Evolutionary conservation across 257 asterid genomes (phyloP).

Genomic region (Craterostigma plantagineum): DNA sequence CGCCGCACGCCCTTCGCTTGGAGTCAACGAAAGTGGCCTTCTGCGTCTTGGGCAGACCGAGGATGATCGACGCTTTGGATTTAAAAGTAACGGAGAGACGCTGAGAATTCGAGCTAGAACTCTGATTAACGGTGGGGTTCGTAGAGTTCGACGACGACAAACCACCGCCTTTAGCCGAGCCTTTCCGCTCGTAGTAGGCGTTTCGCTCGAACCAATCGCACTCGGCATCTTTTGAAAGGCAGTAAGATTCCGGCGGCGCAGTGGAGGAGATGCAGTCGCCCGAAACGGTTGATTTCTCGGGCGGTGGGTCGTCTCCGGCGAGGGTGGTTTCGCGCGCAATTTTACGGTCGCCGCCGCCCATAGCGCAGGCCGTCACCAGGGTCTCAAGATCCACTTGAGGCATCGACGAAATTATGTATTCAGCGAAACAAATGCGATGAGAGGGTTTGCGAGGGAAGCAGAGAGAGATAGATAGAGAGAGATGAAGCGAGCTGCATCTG

Average conservation of each 20-base stretch:
- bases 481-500: no score
- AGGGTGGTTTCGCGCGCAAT: constrained; percentile 28
- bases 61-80: constrained; percentile 28
- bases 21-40: constrained; percentile 21
- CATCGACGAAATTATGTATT: no score
- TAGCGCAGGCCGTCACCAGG: no score
- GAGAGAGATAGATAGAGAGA: no score
- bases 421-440: no score
- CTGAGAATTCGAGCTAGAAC: constrained; percentile 27
- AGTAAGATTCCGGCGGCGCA: constrained; percentile 38
- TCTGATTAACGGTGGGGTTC: constrained; percentile 12
- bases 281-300: constrained; percentile 2
- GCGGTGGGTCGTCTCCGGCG: constrained; percentile 11
- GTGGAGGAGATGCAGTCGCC: constrained; percentile 5
- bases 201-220: constrained; percentile 53
- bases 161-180: constrained; percentile 35
- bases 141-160: constrained; percentile 9
- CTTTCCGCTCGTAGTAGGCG: constrained; percentile 45
- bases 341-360: constrained; percentile 15
- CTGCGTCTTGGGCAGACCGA: constrained; percentile 46
- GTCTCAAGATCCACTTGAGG: constrained; percentile 6
- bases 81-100: constrained; percentile 19
- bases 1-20: constrained; percentile 16
- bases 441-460: no score
- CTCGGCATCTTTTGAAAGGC: constrained; percentile 51